Evolutionary conservation across 2,329 filamentous ascomycete species (phyloP).

Genomic region (Aureobasidium namibiae): DNA sequence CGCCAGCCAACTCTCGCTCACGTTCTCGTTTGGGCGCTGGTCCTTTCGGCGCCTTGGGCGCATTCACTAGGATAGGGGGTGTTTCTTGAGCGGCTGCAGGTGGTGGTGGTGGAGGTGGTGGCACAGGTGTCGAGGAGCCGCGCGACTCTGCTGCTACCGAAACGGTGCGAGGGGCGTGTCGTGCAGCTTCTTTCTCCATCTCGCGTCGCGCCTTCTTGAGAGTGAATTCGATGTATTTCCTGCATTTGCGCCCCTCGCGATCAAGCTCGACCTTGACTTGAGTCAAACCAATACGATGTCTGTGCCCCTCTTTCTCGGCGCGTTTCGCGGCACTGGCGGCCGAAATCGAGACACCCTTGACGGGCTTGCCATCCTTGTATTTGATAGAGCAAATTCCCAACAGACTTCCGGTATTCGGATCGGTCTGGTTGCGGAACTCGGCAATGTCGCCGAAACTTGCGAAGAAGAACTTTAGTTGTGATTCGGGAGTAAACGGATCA

Average conservation of each 20-base stretch:
- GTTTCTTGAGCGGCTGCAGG: conserved; percentile 26
- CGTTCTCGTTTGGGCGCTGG: conserved; percentile 49
- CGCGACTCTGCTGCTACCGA: not conserved
- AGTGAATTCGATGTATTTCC: conserved; percentile 65
- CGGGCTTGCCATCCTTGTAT: conserved; percentile 63
- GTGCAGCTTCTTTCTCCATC: conserved; percentile 35
- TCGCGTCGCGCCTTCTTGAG: conserved; percentile 62
- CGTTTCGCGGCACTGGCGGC: conserved; percentile 74
- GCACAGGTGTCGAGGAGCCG: conserved; percentile 11
- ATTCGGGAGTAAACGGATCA: conserved; percentile 76
- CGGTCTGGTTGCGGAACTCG: conserved; percentile 86
- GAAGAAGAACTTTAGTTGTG: conserved; percentile 68
- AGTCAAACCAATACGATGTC: conserved; percentile 69
- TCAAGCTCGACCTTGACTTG: conserved; percentile 79
- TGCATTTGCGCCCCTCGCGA: conserved; percentile 75
- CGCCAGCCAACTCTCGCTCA: conserved; percentile 25
- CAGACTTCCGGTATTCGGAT: conserved; percentile 89
- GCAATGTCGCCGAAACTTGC: conserved; percentile 78
- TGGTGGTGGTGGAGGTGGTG: conserved; percentile 23
- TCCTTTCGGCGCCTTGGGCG: conserved; percentile 83
- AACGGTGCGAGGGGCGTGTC: not conserved
- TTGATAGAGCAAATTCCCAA: conserved; percentile 87
- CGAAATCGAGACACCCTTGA: conserved; percentile 48
- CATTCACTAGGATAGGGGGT: conserved; percentile 66
- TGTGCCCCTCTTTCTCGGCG: conserved; percentile 69